Base-by-base conservation (phyloP, 495 filamentous ascomycete genomes). In the Penicillium cinerascens region DNA sequence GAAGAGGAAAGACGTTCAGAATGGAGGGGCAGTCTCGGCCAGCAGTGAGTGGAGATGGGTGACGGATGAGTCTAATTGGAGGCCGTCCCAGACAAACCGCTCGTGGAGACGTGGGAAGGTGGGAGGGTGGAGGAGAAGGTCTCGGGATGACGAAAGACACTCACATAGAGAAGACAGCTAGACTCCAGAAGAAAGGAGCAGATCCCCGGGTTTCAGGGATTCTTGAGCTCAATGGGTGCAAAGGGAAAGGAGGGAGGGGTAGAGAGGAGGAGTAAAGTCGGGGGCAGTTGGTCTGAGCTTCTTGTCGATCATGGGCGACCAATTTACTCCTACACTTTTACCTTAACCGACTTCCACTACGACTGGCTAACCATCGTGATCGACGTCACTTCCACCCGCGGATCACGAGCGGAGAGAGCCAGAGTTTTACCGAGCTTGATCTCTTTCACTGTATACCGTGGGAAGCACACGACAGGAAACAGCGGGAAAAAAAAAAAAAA, bases 251-350 rank as follows among this genome's bases (percentile, higher is more conserved):
- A 42, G 16, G 49, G 41, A 44, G 48, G 33, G 42, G 42, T 41
- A 44, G 41, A 44, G 41, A 58, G 44, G 51, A 55, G 49, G 55
- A 44, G 51, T 51, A 52, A 50, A 60, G 47, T 35, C 26, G 47
- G 47, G n/a, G 49, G 37, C 44, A 50, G 42, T 40, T 56, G 60
- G 60, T 56, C 56, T 59, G 52, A 61, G 57, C 56, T 64, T 54
- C 47, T 16, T 52, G 54, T 56, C 51, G 60, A 59, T 64, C 56
- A 56, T 49, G 42, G 26, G 11, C 29, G 9, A 33, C 22, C 22
- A 23, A 6, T 23, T 23, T 39, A 33, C 29, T 0, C n/a, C 2
- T 13, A 33, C 29, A 33, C 36, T 17, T 37, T n/a, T 26, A 22
- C 21, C 3, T n/a, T n/a, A 11, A 22, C 44, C 33, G 5, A 25